Base-by-base conservation (phyloP, 2,329 filamentous ascomycete species). In the Aspergillus aculeatus region DNA sequence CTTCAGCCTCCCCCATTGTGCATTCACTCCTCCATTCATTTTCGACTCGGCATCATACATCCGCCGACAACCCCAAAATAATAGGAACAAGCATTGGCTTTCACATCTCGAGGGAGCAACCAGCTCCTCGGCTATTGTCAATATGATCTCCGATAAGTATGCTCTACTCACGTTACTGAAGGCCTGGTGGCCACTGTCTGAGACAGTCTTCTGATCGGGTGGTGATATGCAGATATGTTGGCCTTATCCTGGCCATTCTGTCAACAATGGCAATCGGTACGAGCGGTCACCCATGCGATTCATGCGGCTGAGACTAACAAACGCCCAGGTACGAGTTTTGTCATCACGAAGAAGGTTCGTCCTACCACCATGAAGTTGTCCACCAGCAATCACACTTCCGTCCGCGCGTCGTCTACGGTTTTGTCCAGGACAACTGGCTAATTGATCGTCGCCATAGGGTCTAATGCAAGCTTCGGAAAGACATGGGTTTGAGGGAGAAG, bases 401-500 rank as follows among this genome's bases (percentile, higher is more conserved):
- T 55, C 56, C 58, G 50, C 35, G 35, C 53, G 49, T 57, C 61
- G 26, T 50, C 54, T 60, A 49, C 35, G 16, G 52, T 31, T 47
- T 50, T 50, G 59, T 51, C 55, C 26, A 16, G 56, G 44, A 54
- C 49, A 48, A 49, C 21, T 52, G 35, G 59, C 69, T 73, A 61
- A 73, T 62, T 57, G 56, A 61, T 24, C 47, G 49, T 24, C 47
- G 49, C 54, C 61, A 54, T 50, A 94, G 89, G 94, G 94, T 66
- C 84, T 99, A 68, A 92, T 93, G 76, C 90, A 96, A 77, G 91
- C 92, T 64, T 91, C 91, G 73, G 89, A 96, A 78, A 86, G 87
- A 69, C 93, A 97, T 80, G 96, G 95, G 51, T 99, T 98, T 73
- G 92, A 97, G 75, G 95, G 96, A 68, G 95, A 98, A 70, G 95